Evolutionary conservation across 75 land plant species (phyloP).

Genomic region (Isoetes taiwanensis): DNA sequence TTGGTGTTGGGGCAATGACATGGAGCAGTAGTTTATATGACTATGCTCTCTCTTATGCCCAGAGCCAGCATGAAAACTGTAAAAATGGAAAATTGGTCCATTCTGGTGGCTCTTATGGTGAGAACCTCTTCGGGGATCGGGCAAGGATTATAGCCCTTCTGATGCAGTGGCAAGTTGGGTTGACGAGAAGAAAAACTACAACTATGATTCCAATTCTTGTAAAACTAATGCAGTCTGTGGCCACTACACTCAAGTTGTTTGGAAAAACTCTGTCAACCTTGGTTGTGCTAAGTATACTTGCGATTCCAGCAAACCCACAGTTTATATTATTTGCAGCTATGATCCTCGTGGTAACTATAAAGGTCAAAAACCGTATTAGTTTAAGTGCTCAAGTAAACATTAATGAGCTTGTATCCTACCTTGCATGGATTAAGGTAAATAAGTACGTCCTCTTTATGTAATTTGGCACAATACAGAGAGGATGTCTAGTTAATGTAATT

Average conservation of each 20-base stretch:
- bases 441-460: too few relatives aligned
- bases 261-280: constrained; percentile 12
- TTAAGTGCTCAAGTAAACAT: too few relatives aligned
- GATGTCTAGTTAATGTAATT: too few relatives aligned
- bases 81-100: constrained; percentile 25
- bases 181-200: constrained; percentile 23
- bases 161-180: constrained; percentile 40
- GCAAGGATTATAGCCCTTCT: constrained; percentile 9
- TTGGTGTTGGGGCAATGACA: constrained; percentile 21
- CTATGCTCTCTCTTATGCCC: constrained; percentile 14
- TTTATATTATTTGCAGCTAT: constrained; percentile 22
- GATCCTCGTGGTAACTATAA: constrained; percentile 31
- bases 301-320: background rate
- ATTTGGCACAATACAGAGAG: too few relatives aligned
- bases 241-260: constrained; percentile 50
- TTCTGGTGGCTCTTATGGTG: constrained; percentile 23
- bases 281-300: constrained; percentile 26
- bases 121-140: constrained; percentile 30
- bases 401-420: too few relatives aligned
- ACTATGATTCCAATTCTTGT: constrained; percentile 25
- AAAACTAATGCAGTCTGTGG: constrained; percentile 20
- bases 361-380: constrained; percentile 25
- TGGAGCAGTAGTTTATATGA: constrained; percentile 30
- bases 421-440: too few relatives aligned
- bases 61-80: constrained; percentile 18